Conservation (phyloP, 768 basidiomycete species). For the Leccinum ochraceum region DNA sequence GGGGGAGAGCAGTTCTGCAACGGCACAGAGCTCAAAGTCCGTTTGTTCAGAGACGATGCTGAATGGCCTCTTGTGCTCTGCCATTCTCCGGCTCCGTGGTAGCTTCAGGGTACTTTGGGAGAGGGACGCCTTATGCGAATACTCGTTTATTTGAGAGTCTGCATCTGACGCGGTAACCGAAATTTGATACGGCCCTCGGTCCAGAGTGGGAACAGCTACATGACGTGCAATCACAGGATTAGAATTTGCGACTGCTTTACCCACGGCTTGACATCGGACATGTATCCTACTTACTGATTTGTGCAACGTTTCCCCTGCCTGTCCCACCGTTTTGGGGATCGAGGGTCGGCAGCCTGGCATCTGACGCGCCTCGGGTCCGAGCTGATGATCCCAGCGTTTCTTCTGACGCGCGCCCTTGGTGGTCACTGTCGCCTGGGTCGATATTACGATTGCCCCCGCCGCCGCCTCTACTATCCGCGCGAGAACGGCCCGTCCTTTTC, state of each 20-base stretch:
- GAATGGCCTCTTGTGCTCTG: constrained; percentile 34
- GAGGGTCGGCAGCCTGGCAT: constrained; percentile 45
- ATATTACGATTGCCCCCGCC: constrained; percentile 39
- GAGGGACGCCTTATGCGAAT: constrained; percentile 26
- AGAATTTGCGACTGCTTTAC: constrained; percentile 26
- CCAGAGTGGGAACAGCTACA: constrained; percentile 24
- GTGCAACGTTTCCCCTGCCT: constrained; percentile 22
- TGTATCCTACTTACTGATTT: constrained; percentile 32
- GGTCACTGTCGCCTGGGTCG: constrained; percentile 40
- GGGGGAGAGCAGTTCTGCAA: constrained; percentile 49
- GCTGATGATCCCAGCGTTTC: constrained; percentile 34
- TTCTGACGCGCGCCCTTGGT: constrained; percentile 36
- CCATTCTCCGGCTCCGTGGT: constrained; percentile 20
- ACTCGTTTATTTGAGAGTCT: constrained; percentile 15
- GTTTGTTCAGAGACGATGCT: constrained; percentile 50
- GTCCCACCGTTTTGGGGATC: constrained; percentile 30
- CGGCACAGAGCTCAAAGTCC: constrained; percentile 51
- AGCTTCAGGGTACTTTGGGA: constrained; percentile 30
- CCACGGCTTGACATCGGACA: constrained; percentile 16
- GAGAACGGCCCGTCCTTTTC: constrained; percentile 58
- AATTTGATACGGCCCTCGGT: constrained; percentile 19
- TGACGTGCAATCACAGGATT: constrained; percentile 19
- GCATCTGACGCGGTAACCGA: constrained; percentile 12
- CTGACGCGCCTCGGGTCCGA: constrained; percentile 69
- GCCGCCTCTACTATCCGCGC: constrained; percentile 49